phyloP scores from a whole-genome alignment of 257 asterid genomes.

The Plantago ovata region DNA sequence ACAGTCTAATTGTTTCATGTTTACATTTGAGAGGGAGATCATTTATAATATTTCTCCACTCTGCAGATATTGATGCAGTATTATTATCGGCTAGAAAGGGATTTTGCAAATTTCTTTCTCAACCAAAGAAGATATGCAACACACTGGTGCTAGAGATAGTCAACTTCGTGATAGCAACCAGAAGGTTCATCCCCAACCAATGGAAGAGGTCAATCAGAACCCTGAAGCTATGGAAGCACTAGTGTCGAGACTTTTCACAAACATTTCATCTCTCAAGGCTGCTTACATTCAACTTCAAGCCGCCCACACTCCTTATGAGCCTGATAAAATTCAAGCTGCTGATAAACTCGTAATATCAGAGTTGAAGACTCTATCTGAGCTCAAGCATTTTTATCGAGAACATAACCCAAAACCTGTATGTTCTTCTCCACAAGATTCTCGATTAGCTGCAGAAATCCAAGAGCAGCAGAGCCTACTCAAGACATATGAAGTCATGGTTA shows the following conservation, averaged over 20 bases:
- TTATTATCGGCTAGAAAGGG: constrained; percentile 26
- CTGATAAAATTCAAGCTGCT: constrained; percentile 95
- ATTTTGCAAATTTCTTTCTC: constrained; percentile 26
- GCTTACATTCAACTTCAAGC: constrained; percentile 94
- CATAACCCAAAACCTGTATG: constrained; percentile 92
- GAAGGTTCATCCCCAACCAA: constrained; percentile 98
- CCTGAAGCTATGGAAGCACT: constrained; percentile 92
- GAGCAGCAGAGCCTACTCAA: constrained; percentile 94
- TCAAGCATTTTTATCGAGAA: constrained; percentile 93
- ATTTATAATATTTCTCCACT: constrained; percentile 18
- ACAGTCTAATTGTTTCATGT: constrained; percentile 7
- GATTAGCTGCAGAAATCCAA: constrained; percentile 95
- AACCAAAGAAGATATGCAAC: constrained; percentile 89
- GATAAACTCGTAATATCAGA: constrained; percentile 95
- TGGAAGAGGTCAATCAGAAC: constrained; percentile 90
- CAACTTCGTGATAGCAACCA: constrained; percentile 95
- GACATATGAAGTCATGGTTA: constrained; percentile 98
- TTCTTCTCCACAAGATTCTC: constrained; percentile 90
- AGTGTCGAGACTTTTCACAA: constrained; percentile 76
- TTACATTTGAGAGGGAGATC: constrained; percentile 9
- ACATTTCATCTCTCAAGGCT: constrained; percentile 82
- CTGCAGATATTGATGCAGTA: constrained; percentile 28
- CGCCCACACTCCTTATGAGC: constrained; percentile 97
- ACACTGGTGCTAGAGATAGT: constrained; percentile 78
- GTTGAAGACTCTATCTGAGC: constrained; percentile 87